Percentiles rank a stretch among this genome's conserved stretches.
These are phyloP conservation scores for Tylopilus subfusipes DNA, from an alignment of 768 basidiomycete species.

Conservation along the genomic window DNA sequence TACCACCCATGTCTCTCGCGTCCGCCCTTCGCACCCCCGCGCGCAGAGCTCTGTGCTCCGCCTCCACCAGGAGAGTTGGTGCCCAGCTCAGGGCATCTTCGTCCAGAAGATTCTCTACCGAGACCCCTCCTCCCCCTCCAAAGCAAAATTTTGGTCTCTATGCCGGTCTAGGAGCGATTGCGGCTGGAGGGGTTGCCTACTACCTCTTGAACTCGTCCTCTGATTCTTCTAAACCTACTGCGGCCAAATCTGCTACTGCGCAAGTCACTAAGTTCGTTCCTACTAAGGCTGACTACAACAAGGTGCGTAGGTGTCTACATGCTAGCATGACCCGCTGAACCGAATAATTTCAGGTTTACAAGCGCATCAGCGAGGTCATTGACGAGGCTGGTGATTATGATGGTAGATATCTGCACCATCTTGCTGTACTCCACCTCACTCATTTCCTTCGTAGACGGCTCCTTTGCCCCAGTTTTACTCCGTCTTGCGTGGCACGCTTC, in stretches of 20 bases:
- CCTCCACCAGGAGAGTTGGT: conserved; percentile 25
- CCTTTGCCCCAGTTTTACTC: conserved; percentile 81
- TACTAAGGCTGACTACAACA: conserved; percentile 84
- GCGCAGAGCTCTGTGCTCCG: conserved; percentile 41
- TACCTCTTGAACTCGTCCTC: conserved; percentile 49
- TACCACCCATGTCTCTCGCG: conserved; percentile 52
- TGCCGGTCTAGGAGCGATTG: conserved; percentile 58
- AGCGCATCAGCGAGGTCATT: conserved; percentile 72
- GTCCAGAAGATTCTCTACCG: conserved; percentile 60
- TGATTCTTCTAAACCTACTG: conserved; percentile 47
- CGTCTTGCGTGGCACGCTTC: conserved; percentile 95
- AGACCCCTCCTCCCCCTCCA: conserved; percentile 38
- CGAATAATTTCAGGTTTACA: conserved; percentile 66
- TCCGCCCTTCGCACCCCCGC: conserved; percentile 46
- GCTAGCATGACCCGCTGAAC: not conserved
- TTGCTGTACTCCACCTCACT: not conserved
- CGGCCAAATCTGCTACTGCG: conserved; percentile 54
- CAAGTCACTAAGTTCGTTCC: conserved; percentile 73
- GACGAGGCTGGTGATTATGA: conserved; percentile 77
- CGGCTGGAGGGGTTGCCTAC: conserved; percentile 60
- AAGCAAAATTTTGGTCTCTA: conserved; percentile 59
- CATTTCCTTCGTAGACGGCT: conserved; percentile 57
- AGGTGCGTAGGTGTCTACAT: conserved; percentile 42
- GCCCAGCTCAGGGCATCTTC: conserved; percentile 36
- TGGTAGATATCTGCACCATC: conserved; percentile 44